These are phyloP conservation scores for Dendryphion nanum DNA, from an alignment of 2,329 filamentous ascomycete genomes.

Conservation along the genomic window DNA sequence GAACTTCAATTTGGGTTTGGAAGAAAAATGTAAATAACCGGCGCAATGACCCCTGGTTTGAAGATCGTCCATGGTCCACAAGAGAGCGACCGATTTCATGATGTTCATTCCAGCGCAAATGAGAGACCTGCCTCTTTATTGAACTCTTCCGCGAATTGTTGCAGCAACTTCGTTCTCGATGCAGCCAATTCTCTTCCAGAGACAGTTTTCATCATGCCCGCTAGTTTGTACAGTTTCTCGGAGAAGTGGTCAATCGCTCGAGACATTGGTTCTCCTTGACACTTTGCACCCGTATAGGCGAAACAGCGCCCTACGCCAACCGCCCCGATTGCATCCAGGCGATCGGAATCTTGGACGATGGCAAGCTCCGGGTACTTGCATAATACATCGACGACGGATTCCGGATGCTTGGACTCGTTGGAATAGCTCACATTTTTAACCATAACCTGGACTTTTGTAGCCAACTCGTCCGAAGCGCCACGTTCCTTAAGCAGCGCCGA, in stretches of 20 bases:
- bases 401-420: constrained; percentile 66
- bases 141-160: constrained; percentile 14
- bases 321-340: constrained; percentile 86
- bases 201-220: constrained; percentile 37
- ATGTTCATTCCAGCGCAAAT: constrained; percentile 6
- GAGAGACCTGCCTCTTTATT: constrained; percentile 12
- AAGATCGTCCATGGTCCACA: too few relatives aligned
- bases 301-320: constrained; percentile 80
- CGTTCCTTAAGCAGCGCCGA: constrained; percentile 54
- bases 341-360: constrained; percentile 88
- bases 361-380: constrained; percentile 68
- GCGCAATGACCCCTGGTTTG: too few relatives aligned
- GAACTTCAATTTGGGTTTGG: too few relatives aligned
- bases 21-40: too few relatives aligned
- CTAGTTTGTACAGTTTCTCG: constrained; percentile 34
- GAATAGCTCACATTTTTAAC: constrained; percentile 77
- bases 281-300: constrained; percentile 63
- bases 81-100: too few relatives aligned
- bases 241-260: constrained; percentile 35
- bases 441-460: constrained; percentile 67
- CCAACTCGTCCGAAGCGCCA: constrained; percentile 59
- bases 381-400: constrained; percentile 61
- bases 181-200: constrained; percentile 18
- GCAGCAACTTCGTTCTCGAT: constrained; percentile 12
- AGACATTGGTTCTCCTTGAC: constrained; percentile 22